Percentiles rank a stretch among this genome's conserved stretches.
These are phyloP conservation scores for Suillus discolor DNA, from an alignment of 768 basidiomycete species.

Conservation along the genomic window DNA sequence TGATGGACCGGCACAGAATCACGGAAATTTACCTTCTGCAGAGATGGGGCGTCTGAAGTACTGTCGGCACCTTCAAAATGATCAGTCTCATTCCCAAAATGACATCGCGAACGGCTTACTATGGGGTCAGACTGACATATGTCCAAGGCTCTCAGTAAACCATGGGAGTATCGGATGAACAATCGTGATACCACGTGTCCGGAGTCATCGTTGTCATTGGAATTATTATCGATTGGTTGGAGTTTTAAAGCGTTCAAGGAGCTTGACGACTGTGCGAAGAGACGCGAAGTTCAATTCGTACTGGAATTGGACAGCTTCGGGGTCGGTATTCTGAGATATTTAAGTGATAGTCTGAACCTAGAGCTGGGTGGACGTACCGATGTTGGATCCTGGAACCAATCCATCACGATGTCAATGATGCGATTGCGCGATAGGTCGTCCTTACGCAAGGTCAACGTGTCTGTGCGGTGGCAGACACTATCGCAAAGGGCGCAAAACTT, in stretches of 20 bases:
- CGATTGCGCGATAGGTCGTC: constrained; percentile 67
- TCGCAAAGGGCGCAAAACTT: constrained; percentile 79
- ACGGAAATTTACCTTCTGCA: constrained; percentile 41
- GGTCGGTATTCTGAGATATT: constrained; percentile 37
- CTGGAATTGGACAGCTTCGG: constrained; percentile 40
- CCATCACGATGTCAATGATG: constrained; percentile 74
- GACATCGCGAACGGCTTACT: constrained; percentile 34
- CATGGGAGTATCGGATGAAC: constrained; percentile 76
- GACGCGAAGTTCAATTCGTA: constrained; percentile 75
- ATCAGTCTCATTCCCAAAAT: constrained; percentile 9
- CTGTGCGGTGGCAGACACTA: constrained; percentile 61
- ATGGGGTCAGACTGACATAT: constrained; percentile 47
- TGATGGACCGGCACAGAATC: not conserved
- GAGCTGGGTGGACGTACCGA: constrained; percentile 41
- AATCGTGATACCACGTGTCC: constrained; percentile 73
- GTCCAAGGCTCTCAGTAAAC: constrained; percentile 64
- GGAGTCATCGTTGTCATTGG: constrained; percentile 61
- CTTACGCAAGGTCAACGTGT: constrained; percentile 64
- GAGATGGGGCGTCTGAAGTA: constrained; percentile 49
- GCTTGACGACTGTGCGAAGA: constrained; percentile 71
- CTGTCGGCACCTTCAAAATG: constrained; percentile 45
- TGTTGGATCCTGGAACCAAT: constrained; percentile 69
- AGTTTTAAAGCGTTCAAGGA: constrained; percentile 78
- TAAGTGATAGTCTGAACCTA: constrained; percentile 4
- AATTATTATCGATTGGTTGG: constrained; percentile 52